Conservation (phyloP, 352 stramenopile species). For the Aphanomyces euteiches region DNA sequence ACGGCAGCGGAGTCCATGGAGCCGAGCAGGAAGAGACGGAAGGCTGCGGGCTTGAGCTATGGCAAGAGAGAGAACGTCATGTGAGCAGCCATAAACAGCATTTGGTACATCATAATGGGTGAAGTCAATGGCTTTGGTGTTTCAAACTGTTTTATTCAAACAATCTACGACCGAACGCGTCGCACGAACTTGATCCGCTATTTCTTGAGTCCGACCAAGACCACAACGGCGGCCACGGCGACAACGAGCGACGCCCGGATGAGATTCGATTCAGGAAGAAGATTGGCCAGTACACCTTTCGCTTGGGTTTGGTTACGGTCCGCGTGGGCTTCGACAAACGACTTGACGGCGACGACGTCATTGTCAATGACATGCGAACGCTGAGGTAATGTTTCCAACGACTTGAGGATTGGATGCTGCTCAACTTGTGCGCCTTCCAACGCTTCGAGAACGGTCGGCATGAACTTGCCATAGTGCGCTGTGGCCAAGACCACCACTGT, state of each 20-base stretch:
- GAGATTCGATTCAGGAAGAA: constrained; percentile 34
- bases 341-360: constrained; percentile 50
- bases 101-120: too few relatives aligned
- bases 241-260: constrained; percentile 41
- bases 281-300: constrained; percentile 23
- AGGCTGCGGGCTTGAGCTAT: too few relatives aligned
- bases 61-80: too few relatives aligned
- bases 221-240: constrained; percentile 36
- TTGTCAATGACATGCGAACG: constrained; percentile 62
- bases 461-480: constrained; percentile 97
- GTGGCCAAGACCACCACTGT: constrained; percentile 94
- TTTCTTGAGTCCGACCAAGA: constrained; percentile 47
- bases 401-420: constrained; percentile 75
- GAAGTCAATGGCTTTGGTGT: too few relatives aligned
- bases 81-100: too few relatives aligned
- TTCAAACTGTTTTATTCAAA: too few relatives aligned
- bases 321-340: constrained; percentile 56
- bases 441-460: constrained; percentile 87
- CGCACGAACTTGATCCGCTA: too few relatives aligned
- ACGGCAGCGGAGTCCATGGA: too few relatives aligned
- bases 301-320: too few relatives aligned
- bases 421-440: constrained; percentile 69
- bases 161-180: background rate
- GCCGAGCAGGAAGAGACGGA: too few relatives aligned
- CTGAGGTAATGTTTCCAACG: constrained; percentile 65